A percentile compares a stretch with the other conserved stretches of the same genome.
Conservation (phyloP, 176 grass and related monocot species). For the barley (Hordeum vulgare) region DNA sequence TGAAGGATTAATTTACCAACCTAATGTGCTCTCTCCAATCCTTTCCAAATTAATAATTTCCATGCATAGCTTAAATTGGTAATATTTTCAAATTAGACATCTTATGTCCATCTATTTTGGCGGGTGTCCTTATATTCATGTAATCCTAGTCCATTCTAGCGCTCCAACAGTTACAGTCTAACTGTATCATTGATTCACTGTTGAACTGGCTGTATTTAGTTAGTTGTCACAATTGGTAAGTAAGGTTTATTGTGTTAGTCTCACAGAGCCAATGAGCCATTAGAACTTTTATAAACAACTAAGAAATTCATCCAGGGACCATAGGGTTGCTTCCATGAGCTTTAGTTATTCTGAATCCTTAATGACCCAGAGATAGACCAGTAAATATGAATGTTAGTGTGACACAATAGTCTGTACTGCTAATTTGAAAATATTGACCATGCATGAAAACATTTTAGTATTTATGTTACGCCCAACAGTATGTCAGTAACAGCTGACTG, state of each 20-base stretch:
- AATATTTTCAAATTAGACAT: neutral
- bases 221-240: neutral
- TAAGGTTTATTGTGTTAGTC: neutral
- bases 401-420: neutral
- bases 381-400: neutral
- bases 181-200: neutral
- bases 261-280: neutral
- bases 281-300: neutral
- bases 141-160: neutral
- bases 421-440: neutral
- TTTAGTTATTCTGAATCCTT: neutral
- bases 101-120: neutral
- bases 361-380: neutral
- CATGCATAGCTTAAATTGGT: neutral
- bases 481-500: neutral
- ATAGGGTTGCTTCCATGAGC: neutral
- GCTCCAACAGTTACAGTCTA: neutral
- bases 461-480: neutral
- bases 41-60: neutral
- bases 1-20: neutral
- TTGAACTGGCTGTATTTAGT: neutral
- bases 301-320: neutral
- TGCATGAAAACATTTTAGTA: slow-evolving; percentile 2
- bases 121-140: neutral
- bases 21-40: neutral